Evolutionary conservation across 2,329 filamentous ascomycete genomes (phyloP), one percentile per base, ranked within the genome.

Genomic region (Mycosphaerelloides madeirae): DNA sequence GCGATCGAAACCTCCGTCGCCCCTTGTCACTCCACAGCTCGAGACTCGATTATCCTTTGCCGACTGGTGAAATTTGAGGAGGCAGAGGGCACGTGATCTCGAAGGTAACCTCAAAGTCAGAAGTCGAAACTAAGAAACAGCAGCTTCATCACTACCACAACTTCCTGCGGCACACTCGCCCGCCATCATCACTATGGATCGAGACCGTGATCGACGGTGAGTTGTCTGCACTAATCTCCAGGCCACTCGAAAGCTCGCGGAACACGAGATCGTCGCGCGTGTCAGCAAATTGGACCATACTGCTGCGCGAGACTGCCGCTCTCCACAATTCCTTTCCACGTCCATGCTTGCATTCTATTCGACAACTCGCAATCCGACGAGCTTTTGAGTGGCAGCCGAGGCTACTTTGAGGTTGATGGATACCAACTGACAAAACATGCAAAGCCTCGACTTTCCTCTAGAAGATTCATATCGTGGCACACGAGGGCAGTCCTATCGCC

Each of bases 151-250:
- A n/a, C 4, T 14, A 31, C 8, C 38, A 40, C 12, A 28, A 19
- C 29, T 8, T 20, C 12, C 18, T 16, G 22, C 38, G 43, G 38
- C 12, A 18, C 34, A 40, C 7, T 13, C 19, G 9, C 22, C 34
- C 18, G 38, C 28, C 32, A 38, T 32, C 22, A 22, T 35, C 9
- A 7, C 16, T 43, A 61, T 61, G 58, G 67, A 70, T 48, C 61
- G 65, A 51, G 67, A 68, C 48, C 63, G 67, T 42, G 67, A 69
- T 34, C 59, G 68, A 59, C 70, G 69, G 69, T 71, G 61, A 60
- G 67, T 67, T 3, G 14, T 29, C 3, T 6, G 9, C 3, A 3
- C 12, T 5, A 2, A 41, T 14, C 11, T 15, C 13, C 47, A 19
- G 11, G 28, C 8, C 25, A 18, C 18, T 25, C 22, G 22, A 25